Evolutionary conservation across 1,284 basidiomycete species (phyloP).

Genomic region (Tausonia pullulans): DNA sequence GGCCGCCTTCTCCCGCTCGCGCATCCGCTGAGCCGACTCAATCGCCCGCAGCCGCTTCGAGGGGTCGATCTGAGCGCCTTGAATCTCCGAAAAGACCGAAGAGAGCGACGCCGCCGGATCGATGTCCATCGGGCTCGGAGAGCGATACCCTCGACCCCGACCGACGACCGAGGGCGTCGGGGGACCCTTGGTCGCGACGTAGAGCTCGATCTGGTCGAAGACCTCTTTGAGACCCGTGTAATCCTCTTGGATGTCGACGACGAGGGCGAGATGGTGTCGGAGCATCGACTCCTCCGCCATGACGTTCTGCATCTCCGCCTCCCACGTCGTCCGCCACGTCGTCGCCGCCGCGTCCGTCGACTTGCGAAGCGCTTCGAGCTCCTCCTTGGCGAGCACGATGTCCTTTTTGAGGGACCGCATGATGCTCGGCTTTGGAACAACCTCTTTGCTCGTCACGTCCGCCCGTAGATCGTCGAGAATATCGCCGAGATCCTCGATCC

Average conservation of each 20-base stretch:
- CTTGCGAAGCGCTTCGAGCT: constrained; percentile 66
- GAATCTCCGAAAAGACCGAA: constrained; percentile 76
- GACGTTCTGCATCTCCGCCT: constrained; percentile 87
- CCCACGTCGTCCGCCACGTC: constrained; percentile 99
- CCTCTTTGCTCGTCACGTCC: constrained; percentile 80
- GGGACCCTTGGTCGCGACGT: constrained; percentile 44
- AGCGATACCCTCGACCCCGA: constrained; percentile 42
- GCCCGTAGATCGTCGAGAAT: constrained; percentile 80
- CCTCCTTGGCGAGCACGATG: constrained; percentile 54
- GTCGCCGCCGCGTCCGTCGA: constrained; percentile 85
- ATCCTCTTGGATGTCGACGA: constrained; percentile 79
- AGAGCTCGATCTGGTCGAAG: constrained; percentile 74
- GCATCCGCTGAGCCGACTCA: constrained; percentile 64
- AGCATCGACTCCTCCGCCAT: constrained; percentile 95
- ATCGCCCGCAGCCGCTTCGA: constrained; percentile 76
- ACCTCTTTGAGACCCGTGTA: constrained; percentile 76
- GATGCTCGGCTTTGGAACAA: constrained; percentile 65
- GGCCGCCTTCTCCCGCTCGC: constrained; percentile 59
- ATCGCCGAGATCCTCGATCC: constrained; percentile 89
- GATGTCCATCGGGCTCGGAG: constrained; percentile 43
- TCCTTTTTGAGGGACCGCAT: constrained; percentile 65
- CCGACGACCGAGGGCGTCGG: constrained; percentile 22
- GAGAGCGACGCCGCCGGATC: constrained; percentile 18
- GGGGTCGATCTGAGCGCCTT: constrained; percentile 67
- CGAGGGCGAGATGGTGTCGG: constrained; percentile 79